phyloP scores from a whole-genome alignment of 805 yeast species.

The Wickerhamomyces strasburgensis region DNA sequence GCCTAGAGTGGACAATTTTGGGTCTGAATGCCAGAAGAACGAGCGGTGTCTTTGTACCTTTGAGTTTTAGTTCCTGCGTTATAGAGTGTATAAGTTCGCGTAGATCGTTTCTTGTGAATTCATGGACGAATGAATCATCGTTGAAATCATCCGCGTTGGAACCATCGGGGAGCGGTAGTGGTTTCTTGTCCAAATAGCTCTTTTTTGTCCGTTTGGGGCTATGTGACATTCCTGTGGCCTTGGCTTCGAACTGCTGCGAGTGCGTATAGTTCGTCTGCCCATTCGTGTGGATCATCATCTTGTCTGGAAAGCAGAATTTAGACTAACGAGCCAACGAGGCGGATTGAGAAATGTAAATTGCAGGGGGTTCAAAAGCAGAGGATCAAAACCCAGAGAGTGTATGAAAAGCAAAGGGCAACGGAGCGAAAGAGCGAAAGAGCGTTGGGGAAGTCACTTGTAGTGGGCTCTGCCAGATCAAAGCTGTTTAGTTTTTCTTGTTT shows the following conservation, averaged over 20 bases:
- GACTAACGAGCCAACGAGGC: too few species aligned
- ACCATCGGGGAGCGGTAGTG: slow-evolving; percentile 16
- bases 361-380: too few species aligned
- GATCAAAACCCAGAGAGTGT: too few species aligned
- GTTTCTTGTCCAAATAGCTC: slow-evolving; percentile 8
- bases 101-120: slow-evolving; percentile 60
- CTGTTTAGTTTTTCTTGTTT: neutral
- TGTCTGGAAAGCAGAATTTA: too few species aligned
- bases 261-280: too few species aligned
- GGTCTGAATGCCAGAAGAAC: slow-evolving; percentile 76
- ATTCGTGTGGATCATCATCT: too few species aligned
- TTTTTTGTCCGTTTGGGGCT: slow-evolving; percentile 11
- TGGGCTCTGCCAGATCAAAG: too few species aligned
- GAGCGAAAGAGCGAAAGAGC: too few species aligned
- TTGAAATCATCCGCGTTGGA: slow-evolving; percentile 4
- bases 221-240: slow-evolving; percentile 5
- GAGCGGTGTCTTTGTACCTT: slow-evolving; percentile 70
- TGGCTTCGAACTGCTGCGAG: slow-evolving; percentile 13
- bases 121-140: slow-evolving; percentile 28
- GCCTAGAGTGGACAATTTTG: slow-evolving; percentile 53
- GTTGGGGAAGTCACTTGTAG: too few species aligned
- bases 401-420: too few species aligned
- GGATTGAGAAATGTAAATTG: too few species aligned
- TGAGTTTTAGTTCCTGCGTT: slow-evolving; percentile 65
- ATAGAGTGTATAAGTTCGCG: slow-evolving; percentile 64